phyloP scores from a whole-genome alignment of 2,329 filamentous ascomycete species.

The Arthrobotrys entomopaga region DNA sequence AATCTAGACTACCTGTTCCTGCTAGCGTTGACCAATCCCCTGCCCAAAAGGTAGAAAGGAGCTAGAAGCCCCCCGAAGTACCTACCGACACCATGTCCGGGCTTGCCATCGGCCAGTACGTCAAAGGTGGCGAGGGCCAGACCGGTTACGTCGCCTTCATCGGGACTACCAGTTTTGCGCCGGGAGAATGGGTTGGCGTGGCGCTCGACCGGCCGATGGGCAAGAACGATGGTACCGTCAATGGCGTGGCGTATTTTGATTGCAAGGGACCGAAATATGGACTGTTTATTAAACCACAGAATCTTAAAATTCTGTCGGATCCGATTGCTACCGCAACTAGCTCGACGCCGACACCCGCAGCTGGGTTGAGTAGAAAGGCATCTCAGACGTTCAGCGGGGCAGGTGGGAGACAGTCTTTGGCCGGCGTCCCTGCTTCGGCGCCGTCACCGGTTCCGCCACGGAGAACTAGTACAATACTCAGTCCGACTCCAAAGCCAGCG shows the following conservation, averaged over 20 bases:
- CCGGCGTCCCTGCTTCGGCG: conserved; percentile 30
- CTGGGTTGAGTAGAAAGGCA: conserved; percentile 59
- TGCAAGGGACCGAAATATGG: conserved; percentile 76
- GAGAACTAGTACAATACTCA: conserved; percentile 45
- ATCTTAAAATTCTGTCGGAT: conserved; percentile 64
- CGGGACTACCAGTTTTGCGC: conserved; percentile 80
- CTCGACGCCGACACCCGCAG: conserved; percentile 58
- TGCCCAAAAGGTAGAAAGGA: conserved; percentile 35
- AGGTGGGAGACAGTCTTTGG: conserved; percentile 55
- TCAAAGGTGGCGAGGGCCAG: conserved; percentile 82
- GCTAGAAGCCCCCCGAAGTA: conserved; percentile 39
- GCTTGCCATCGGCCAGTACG: conserved; percentile 72
- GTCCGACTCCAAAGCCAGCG: conserved; percentile 42
- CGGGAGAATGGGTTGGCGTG: conserved; percentile 87
- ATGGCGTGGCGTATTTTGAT: conserved; percentile 87
- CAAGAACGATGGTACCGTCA: conserved; percentile 93
- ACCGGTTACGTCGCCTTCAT: conserved; percentile 81
- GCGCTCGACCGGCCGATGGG: conserved; percentile 83
- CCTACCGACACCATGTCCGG: conserved; percentile 47
- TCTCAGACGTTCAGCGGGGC: conserved; percentile 59
- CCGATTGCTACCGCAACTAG: conserved; percentile 24
- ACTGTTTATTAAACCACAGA: conserved; percentile 85
- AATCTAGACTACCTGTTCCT: conserved; percentile 38
- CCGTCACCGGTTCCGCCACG: conserved; percentile 39
- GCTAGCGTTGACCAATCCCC: conserved; percentile 29